Conservation (phyloP, 441 rosid species). For the Jatropha podagrica region DNA sequence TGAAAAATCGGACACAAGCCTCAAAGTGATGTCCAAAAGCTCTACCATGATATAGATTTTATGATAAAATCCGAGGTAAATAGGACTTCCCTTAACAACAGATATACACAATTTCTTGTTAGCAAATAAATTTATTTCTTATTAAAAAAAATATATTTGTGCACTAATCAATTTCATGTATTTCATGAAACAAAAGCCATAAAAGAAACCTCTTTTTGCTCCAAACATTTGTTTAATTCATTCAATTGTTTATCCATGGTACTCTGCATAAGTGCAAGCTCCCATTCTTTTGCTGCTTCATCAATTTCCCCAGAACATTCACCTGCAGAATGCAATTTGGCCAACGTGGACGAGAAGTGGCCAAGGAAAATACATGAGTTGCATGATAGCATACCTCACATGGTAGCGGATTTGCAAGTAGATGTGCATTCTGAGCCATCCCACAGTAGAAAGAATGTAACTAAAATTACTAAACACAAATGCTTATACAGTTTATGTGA, state of each 20-base stretch:
- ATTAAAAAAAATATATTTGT: background rate
- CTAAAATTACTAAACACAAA: background rate
- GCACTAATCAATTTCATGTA: slow-evolving; percentile 2
- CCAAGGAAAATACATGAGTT: slow-evolving; percentile 8
- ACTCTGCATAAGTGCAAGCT: slow-evolving; percentile 81
- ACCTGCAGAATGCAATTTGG: slow-evolving; percentile 37
- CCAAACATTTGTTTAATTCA: slow-evolving; percentile 78
- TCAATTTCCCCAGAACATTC: slow-evolving; percentile 70
- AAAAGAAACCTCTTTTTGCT: slow-evolving; percentile 86
- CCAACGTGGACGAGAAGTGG: slow-evolving; percentile 3
- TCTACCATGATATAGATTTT: background rate
- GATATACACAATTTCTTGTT: background rate
- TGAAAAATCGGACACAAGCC: background rate
- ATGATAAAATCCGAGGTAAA: background rate
- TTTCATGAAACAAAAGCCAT: slow-evolving; percentile 17
- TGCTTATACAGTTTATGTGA: background rate
- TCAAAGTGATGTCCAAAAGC: background rate
- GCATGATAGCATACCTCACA: background rate
- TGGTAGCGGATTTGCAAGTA: background rate
- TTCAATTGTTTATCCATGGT: slow-evolving; percentile 92
- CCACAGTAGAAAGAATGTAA: background rate
- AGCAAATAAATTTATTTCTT: background rate
- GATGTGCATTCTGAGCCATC: background rate
- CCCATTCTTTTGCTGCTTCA: slow-evolving; percentile 92
- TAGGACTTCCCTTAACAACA: slow-evolving; percentile 2